Conservation (phyloP, 1,284 basidiomycete genomes). For the Ceratobasidium sp. region DNA sequence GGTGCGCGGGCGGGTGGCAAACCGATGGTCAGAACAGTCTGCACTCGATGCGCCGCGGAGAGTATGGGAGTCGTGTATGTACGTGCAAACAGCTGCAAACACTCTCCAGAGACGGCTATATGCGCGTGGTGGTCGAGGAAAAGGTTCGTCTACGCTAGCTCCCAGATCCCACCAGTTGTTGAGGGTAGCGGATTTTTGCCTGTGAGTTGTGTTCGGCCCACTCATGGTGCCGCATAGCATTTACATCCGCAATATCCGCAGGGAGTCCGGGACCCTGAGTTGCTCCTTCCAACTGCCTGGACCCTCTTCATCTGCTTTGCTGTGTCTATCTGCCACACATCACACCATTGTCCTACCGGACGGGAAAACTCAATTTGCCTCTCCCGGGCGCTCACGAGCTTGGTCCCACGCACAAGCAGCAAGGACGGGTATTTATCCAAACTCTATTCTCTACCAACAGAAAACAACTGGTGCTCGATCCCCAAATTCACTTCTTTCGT, state of each 20-base stretch:
- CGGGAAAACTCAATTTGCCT: not conserved
- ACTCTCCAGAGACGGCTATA: constrained; percentile 4
- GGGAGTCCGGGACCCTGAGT: not conserved
- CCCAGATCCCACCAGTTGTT: too few relatives aligned
- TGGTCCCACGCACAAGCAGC: too few relatives aligned
- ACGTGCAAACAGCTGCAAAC: not conserved
- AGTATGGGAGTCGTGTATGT: not conserved
- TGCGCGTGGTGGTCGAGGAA: constrained; percentile 8
- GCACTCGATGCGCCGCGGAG: not conserved
- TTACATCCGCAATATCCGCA: constrained; percentile 14
- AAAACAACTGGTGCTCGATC: not conserved
- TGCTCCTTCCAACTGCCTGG: not conserved
- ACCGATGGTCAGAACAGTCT: not conserved
- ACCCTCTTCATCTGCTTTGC: constrained; percentile 1
- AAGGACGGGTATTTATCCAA: not conserved
- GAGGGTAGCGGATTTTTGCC: too few relatives aligned
- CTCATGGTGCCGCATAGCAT: constrained; percentile 11
- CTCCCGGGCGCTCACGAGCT: not conserved
- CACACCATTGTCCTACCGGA: not conserved
- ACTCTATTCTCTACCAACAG: not conserved
- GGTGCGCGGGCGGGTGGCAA: not conserved
- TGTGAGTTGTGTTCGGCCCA: not conserved
- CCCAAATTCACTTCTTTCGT: constrained; percentile 19
- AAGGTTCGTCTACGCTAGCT: too few relatives aligned
- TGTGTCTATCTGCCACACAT: not conserved